Evolutionary conservation across 495 filamentous ascomycete genomes (phyloP), one percentile per base, ranked within the genome.

Genomic region (Penicillium robsamsonii): DNA sequence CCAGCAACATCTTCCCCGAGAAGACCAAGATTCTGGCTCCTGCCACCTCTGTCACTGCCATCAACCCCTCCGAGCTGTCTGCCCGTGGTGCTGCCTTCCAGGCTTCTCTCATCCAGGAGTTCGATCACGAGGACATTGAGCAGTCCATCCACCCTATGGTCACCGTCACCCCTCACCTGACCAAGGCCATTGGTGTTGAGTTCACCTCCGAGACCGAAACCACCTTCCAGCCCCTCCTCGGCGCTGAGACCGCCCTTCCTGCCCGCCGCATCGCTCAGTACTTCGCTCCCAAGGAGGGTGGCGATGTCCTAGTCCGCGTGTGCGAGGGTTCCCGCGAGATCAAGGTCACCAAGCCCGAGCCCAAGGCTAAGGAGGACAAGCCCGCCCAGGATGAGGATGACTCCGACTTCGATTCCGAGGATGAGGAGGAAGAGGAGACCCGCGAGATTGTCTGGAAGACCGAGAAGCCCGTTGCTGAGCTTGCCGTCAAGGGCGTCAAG

Each of bases 71-170:
- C 15, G 92, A 97, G 71, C 82, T 97, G 44, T 78, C 87, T 57
- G 89, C 90, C 48, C 83, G 94, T 54, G 94, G 94, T 64, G 94
- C 95, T 56, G 93, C 94, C 31, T 90, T 97, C 65, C 94, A 98
- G 78, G 94, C 94, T 17, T 92, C 87, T 46, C 75, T 98, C 46
- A 89, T 98, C 67, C 84, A 89, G 66, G 92, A 92, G 68, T 97
- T 94, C 70, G 94, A 97, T 50, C 75, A 81, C 52, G 90, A 92
- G 51, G 95, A 98, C 68, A 96, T 98, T 60, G 89, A 92, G 66
- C 91, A 97, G 75, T 95, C 90, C 11, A 95, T 91, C 40, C 94
- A 98, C 79, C 90, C 94, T 35, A 88, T 90, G 67, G 91, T 98
- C 50, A 97, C 94, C 15, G 92, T 90, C 17, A 92, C 93, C 30